Percentiles rank a stretch among this genome's conserved stretches.
Evolutionary conservation across 257 asterid species (phyloP).

Genomic region (Solanum arcanum): DNA sequence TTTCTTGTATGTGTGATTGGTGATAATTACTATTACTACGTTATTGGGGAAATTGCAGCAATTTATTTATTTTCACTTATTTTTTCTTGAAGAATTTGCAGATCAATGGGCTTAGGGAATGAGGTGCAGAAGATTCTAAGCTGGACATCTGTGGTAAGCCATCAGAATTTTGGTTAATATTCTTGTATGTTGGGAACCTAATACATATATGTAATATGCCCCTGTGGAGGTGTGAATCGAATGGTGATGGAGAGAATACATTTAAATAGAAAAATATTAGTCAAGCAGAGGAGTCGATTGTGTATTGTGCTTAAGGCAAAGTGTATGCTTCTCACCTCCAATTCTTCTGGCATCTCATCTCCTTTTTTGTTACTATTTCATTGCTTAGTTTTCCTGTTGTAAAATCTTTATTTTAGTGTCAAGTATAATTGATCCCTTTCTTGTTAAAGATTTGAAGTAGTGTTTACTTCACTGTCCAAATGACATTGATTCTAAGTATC

Average conservation of each 20-base stretch:
- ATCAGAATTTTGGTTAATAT: background rate
- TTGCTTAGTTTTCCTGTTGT: background rate
- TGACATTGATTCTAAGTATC: background rate
- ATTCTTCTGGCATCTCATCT: background rate
- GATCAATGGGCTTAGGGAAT: conserved; percentile 18
- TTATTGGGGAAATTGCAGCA: background rate
- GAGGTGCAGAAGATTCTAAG: conserved; percentile 13
- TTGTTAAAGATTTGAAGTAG: background rate
- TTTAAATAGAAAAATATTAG: background rate
- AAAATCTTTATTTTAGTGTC: background rate
- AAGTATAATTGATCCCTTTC: background rate
- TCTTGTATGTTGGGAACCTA: background rate
- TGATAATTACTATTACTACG: background rate
- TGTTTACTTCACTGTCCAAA: background rate
- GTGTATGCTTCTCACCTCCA: background rate
- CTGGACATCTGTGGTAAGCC: conserved; percentile 15
- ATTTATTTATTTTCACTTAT: background rate
- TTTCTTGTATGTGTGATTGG: background rate
- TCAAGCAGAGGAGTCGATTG: background rate
- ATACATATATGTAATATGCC: background rate
- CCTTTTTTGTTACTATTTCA: background rate
- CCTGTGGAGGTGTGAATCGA: background rate
- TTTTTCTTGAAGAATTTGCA: background rate
- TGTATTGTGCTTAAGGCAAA: background rate
- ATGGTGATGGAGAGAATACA: background rate